Evolutionary conservation across 176 grass and related monocot species (phyloP).

Genomic region (Calamus simplicifolius): DNA sequence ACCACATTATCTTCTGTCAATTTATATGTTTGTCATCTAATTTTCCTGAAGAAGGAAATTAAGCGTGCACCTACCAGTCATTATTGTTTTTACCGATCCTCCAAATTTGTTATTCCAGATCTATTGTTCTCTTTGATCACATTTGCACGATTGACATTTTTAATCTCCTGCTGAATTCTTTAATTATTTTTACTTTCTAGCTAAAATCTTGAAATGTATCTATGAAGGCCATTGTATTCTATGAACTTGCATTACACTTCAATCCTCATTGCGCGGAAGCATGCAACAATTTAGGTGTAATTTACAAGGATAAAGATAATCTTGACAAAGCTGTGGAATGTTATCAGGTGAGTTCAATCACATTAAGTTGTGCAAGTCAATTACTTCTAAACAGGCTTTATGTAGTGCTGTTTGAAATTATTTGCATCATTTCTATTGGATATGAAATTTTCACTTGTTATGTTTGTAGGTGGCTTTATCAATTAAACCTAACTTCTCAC

Average conservation of each 20-base stretch:
- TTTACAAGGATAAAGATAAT: constrained; percentile 99
- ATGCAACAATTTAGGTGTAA: constrained; percentile 97
- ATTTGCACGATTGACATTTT: too few relatives aligned
- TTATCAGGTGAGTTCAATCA: constrained; percentile 59
- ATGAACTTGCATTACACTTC: constrained; percentile 97
- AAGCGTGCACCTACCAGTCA: too few relatives aligned
- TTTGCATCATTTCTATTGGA: too few relatives aligned
- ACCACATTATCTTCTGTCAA: not conserved
- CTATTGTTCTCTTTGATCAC: too few relatives aligned
- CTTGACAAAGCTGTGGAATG: constrained; percentile 98
- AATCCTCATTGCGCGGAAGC: constrained; percentile 96
- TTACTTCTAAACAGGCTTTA: constrained; percentile 8
- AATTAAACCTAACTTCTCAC: constrained; percentile 91
- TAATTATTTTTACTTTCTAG: constrained; percentile 3
- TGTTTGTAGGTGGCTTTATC: constrained; percentile 80
- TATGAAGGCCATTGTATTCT: constrained; percentile 93
- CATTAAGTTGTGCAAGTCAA: constrained; percentile 13
- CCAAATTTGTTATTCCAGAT: too few relatives aligned
- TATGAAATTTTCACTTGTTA: not conserved
- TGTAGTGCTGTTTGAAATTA: not conserved
- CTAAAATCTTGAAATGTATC: constrained; percentile 18
- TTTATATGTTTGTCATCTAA: not conserved
- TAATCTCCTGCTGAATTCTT: not conserved
- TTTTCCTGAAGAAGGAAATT: too few relatives aligned
- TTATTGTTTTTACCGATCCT: too few relatives aligned